Conservation (phyloP, 108 stramenopile genomes). For the Cyclostephanos invisitatus region DNA sequence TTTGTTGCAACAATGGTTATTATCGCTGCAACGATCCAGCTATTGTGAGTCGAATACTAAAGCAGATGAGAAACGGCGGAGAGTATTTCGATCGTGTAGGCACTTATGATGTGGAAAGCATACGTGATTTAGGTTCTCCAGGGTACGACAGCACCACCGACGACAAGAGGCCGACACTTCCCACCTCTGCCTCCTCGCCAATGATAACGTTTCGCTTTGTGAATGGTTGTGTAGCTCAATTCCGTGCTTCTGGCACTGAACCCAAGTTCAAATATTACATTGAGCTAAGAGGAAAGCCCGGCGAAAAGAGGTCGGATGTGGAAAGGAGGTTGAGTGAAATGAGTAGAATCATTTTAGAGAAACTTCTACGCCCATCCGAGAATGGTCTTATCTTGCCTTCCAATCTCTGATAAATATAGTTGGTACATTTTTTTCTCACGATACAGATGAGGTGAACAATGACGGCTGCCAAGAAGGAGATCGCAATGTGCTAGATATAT, state of each 20-base stretch:
- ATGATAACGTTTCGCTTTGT: slow-evolving; percentile 94
- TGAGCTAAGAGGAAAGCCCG: slow-evolving; percentile 87
- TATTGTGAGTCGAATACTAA: slow-evolving; percentile 77
- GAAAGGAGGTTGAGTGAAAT: slow-evolving; percentile 63
- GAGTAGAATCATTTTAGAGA: slow-evolving; percentile 69
- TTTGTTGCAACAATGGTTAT: slow-evolving; percentile 92
- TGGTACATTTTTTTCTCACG: background rate
- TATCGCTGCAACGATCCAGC: slow-evolving; percentile 81
- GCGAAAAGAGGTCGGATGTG: slow-evolving; percentile 66
- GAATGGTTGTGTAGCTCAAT: slow-evolving; percentile 93
- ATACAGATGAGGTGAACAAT: no score
- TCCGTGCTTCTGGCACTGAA: slow-evolving; percentile 96
- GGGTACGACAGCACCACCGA: slow-evolving; percentile 86
- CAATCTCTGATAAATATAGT: slow-evolving; percentile 10
- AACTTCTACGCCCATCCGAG: slow-evolving; percentile 72
- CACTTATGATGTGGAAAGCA: slow-evolving; percentile 66
- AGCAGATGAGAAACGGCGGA: slow-evolving; percentile 71
- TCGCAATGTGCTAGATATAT: no score
- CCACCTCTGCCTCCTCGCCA: slow-evolving; percentile 79
- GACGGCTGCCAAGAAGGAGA: no score
- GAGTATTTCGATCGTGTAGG: slow-evolving; percentile 70
- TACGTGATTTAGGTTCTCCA: slow-evolving; percentile 85
- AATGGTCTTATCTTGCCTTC: slow-evolving; percentile 60
- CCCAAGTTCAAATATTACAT: slow-evolving; percentile 99
- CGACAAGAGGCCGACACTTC: slow-evolving; percentile 82